These are phyloP conservation scores for Xylaria sp. DNA, from an alignment of 2,329 filamentous ascomycete species.

Conservation along the genomic window DNA sequence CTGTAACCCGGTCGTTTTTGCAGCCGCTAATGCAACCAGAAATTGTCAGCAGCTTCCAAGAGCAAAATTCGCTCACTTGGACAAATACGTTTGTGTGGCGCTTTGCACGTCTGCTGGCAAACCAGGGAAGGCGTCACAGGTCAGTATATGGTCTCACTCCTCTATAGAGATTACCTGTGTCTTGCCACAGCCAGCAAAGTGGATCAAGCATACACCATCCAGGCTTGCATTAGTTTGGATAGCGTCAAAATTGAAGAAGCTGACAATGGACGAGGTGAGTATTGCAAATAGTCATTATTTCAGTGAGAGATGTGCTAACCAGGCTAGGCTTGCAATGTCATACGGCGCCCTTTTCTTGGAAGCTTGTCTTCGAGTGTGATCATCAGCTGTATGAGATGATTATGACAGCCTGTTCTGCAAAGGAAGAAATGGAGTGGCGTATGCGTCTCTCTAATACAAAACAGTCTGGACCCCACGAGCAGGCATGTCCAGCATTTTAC, in stretches of 20 bases:
- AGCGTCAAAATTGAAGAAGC: slow-evolving; percentile 75
- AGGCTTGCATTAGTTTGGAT: slow-evolving; percentile 77
- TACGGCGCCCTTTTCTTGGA: slow-evolving; percentile 90
- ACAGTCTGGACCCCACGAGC: slow-evolving; percentile 60
- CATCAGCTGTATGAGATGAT: slow-evolving; percentile 85
- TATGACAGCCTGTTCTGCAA: slow-evolving; percentile 83
- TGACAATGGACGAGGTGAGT: slow-evolving; percentile 78
- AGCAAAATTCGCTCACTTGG: slow-evolving; percentile 83
- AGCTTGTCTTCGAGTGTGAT: slow-evolving; percentile 82
- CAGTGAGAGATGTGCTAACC: slow-evolving; percentile 9
- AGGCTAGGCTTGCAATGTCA: slow-evolving; percentile 83
- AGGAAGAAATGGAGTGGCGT: slow-evolving; percentile 85
- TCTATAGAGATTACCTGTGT: slow-evolving; percentile 85
- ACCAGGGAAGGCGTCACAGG: slow-evolving; percentile 74
- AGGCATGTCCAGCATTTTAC: slow-evolving; percentile 62
- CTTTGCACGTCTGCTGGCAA: slow-evolving; percentile 85
- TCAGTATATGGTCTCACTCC: slow-evolving; percentile 83
- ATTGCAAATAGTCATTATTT: slow-evolving; percentile 24
- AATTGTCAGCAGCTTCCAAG: slow-evolving; percentile 64
- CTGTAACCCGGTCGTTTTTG: neutral
- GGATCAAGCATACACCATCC: slow-evolving; percentile 76
- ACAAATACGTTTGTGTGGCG: slow-evolving; percentile 82
- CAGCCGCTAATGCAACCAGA: slow-evolving; percentile 52
- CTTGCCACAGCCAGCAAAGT: slow-evolving; percentile 75
- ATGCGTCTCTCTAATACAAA: slow-evolving; percentile 68